Percentiles rank a stretch among this genome's conserved stretches.
phyloP scores from a whole-genome alignment of 179 eudicot genomes.

The Dionaea muscipula region DNA sequence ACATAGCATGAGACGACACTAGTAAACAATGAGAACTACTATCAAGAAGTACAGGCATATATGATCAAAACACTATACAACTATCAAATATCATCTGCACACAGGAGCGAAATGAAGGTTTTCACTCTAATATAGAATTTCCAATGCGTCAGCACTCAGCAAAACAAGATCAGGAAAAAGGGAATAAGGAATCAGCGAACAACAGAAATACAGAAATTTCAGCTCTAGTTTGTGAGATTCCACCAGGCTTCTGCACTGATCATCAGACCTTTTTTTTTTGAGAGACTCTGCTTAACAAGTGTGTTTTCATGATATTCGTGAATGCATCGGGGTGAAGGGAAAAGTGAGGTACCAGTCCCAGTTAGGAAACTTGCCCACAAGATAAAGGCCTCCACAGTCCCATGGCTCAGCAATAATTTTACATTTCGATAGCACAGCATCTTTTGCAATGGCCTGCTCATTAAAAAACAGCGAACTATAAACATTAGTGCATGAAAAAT shows the following conservation, averaged over 20 bases:
- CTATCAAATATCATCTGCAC: too few species aligned
- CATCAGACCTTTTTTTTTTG: too few species aligned
- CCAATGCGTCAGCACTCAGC: too few species aligned
- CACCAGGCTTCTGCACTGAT: background rate
- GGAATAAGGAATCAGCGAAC: background rate
- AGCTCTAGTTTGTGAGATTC: background rate
- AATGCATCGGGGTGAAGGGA: too few species aligned
- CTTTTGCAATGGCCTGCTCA: constrained; percentile 94
- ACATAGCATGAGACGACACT: background rate
- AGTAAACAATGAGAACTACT: too few species aligned
- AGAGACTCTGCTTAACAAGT: too few species aligned
- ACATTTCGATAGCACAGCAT: constrained; percentile 57
- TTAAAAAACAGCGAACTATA: background rate
- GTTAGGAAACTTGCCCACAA: constrained; percentile 90
- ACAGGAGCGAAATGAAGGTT: too few species aligned
- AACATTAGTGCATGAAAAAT: background rate
- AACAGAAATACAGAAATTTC: background rate
- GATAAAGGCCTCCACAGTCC: constrained; percentile 99
- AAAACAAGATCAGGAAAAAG: too few species aligned
- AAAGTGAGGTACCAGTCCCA: constrained; percentile 69
- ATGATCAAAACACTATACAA: too few species aligned
- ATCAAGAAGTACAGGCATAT: too few species aligned
- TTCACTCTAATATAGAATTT: too few species aligned
- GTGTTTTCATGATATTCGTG: too few species aligned
- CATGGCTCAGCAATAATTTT: constrained; percentile 97